Base-by-base conservation (phyloP, 2,329 filamentous ascomycete species). In the Zasmidium angulare region DNA sequence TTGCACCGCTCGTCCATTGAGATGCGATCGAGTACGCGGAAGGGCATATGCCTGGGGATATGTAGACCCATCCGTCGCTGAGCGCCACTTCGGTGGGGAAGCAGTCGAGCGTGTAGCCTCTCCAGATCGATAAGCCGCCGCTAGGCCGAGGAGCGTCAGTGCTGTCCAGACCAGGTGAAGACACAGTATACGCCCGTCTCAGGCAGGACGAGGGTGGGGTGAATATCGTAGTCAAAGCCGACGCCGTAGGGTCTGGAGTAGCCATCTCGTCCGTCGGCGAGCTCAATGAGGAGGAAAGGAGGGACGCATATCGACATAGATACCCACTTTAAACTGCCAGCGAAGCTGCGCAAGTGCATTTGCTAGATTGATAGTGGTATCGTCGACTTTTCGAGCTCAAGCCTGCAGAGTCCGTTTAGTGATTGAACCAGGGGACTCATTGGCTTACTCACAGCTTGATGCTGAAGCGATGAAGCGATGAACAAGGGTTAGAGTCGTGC, bases 11-110 rank as follows among this genome's bases (percentile, higher is more conserved):
- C 2, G 22, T 56, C 56, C 60, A 62, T 26, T 52, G 29, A 12
- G 46, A 46, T 11, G 60, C 56, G 19, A 62, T 59, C 4, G 56
- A 53, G 50, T 56, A 62, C 2, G 50, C 50, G 12, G 50, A 53
- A 20, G 50, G 50, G 19, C 50, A 53, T 6, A 53, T 22, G 20
- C 53, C 60, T 4, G 60, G 56, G 6, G 56, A 59, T 24, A 62
- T 43, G 19, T 54, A 57, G 9, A 62, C 56, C 29, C 52, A 62
- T 19, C 60, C 60, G 48, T 62, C 60, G 26, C 49, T 54, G 19
- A 62, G 54, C 4, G 54, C 59, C 2, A 57, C 60, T 26, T 59
- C 40, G 4, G 56, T 47, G 14, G 60, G 60, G 31, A 54, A 62
- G 40, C 60, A 62, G 22, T 56, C 56, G n/a, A 57, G 49, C 46